These are phyloP conservation scores for Tephrocybe sp. DNA, from an alignment of 768 basidiomycete genomes.

Conservation along the genomic window DNA sequence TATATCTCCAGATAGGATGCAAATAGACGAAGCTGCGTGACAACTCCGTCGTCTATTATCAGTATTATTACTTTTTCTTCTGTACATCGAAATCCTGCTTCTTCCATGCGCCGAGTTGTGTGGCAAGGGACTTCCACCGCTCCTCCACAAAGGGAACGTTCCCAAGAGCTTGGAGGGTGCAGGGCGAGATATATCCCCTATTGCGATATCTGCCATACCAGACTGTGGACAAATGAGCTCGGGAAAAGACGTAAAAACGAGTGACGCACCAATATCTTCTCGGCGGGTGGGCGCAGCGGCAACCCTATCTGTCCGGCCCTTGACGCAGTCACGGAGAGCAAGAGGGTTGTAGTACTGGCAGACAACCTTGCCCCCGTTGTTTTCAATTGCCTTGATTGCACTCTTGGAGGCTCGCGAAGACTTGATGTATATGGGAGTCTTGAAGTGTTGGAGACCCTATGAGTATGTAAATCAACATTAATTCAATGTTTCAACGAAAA, in stretches of 20 bases:
- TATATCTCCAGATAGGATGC: constrained; percentile 58
- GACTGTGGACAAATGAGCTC: constrained; percentile 37
- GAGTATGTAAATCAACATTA: neutral
- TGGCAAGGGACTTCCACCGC: constrained; percentile 66
- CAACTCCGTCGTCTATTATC: constrained; percentile 1
- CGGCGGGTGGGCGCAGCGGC: constrained; percentile 85
- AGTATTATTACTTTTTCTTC: constrained; percentile 35
- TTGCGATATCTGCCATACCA: constrained; percentile 79
- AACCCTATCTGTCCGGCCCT: constrained; percentile 67
- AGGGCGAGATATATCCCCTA: constrained; percentile 71
- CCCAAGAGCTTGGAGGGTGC: constrained; percentile 51
- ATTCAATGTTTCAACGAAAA: constrained; percentile 8
- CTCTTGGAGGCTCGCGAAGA: constrained; percentile 85
- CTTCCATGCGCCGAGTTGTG: constrained; percentile 59
- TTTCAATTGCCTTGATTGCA: constrained; percentile 85
- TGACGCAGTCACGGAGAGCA: constrained; percentile 76
- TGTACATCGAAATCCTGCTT: constrained; percentile 42
- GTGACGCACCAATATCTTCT: constrained; percentile 73
- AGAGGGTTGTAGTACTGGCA: constrained; percentile 92
- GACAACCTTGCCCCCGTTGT: constrained; percentile 76
- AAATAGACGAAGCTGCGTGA: constrained; percentile 28
- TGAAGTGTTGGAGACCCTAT: constrained; percentile 68
- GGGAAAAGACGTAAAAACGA: neutral
- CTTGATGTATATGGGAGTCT: constrained; percentile 72
- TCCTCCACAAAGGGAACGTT: constrained; percentile 62